Base-by-base conservation (phyloP, 371 early-diverging fungal species). In the Lichtheimia corymbifera region DNA sequence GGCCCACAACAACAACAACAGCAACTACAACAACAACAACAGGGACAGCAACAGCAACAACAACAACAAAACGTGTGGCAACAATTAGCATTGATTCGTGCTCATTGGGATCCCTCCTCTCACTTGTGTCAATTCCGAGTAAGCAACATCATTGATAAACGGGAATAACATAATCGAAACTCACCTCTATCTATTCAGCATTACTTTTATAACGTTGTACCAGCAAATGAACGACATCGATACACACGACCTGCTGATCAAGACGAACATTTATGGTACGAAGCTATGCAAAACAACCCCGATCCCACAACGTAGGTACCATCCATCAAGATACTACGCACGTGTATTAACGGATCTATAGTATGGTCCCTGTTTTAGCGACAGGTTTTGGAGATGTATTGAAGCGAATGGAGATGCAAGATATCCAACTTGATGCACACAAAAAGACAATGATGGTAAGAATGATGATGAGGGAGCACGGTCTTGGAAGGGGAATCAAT, bases 121-220 rank as follows among this genome's bases (percentile, higher is more conserved):
- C 90, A 91, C 3, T 72, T 82, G 51, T 95, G 93, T 69, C 86
- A 90, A 53, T 94, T 95, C 71, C 88, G 87, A 73, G 77, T 77
- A 77, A 55, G 54, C 47, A n/a, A 1, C 47, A n/a, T 47, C 18
- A 47, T n/a, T 5, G 17, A 43, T 43, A 17, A 22, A 47, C n/a
- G 2, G 2, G 22, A 0, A 47, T 53, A n/a, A 40, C 35, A 35
- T 35, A 0, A 35, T 5, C 5, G 35, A 35, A 28, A 4, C 43
- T 40, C 13, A 50, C n/a, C 5, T 42, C 25, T 45, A 28, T 49
- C 14, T 53, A 22, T 44, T 20, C 56, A 77, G 73, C 93, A 94
- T 71, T 95, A 92, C 68, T 96, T 95, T 62, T 96, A 96, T 71
- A 96, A 95, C 66, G 83, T 88, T 67, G 94, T 92, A 1, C 90